Evolutionary conservation across 2,329 filamentous ascomycete species (phyloP).

Genomic region (Beauveria scarabaeidicola): DNA sequence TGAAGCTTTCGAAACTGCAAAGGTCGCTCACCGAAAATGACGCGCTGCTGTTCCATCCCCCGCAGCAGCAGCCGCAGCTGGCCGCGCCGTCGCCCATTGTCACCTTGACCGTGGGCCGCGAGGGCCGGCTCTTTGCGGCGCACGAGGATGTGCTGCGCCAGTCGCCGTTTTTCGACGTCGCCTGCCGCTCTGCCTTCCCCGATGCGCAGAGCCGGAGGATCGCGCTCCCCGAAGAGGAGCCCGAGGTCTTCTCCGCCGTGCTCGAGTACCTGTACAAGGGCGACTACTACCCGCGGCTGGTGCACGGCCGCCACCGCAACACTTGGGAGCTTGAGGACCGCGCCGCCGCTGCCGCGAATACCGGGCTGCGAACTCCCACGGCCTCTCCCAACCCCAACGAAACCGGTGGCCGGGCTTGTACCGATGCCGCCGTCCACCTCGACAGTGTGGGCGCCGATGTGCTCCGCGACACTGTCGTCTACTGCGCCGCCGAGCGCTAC

Average conservation of each 20-base stretch:
- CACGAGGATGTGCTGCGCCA: constrained; percentile 86
- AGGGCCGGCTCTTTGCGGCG: constrained; percentile 86
- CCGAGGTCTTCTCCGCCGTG: constrained; percentile 85
- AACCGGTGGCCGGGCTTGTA: constrained; percentile 24
- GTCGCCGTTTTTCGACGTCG: constrained; percentile 73
- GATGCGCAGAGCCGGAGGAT: constrained; percentile 70
- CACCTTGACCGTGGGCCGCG: constrained; percentile 74
- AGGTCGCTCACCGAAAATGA: constrained; percentile 61
- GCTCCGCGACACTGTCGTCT: constrained; percentile 87
- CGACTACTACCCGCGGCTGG: constrained; percentile 84
- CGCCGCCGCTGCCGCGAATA: constrained; percentile 22
- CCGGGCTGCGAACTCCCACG: constrained; percentile 36
- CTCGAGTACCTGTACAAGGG: constrained; percentile 97
- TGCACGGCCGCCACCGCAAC: constrained; percentile 78
- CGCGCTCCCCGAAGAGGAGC: constrained; percentile 68
- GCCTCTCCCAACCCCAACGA: constrained; percentile 44
- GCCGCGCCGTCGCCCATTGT: constrained; percentile 61
- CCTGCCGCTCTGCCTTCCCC: constrained; percentile 63
- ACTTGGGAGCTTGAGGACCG: constrained; percentile 82
- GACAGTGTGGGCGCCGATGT: constrained; percentile 65
- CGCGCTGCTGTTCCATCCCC: constrained; percentile 17
- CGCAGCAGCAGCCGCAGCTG: constrained; percentile 1
- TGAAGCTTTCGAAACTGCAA: constrained; percentile 78
- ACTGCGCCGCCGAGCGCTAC: constrained; percentile 86
- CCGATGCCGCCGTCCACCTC: constrained; percentile 57